phyloP scores from a whole-genome alignment of 2,329 filamentous ascomycete genomes.

The Claviceps digitariae region DNA sequence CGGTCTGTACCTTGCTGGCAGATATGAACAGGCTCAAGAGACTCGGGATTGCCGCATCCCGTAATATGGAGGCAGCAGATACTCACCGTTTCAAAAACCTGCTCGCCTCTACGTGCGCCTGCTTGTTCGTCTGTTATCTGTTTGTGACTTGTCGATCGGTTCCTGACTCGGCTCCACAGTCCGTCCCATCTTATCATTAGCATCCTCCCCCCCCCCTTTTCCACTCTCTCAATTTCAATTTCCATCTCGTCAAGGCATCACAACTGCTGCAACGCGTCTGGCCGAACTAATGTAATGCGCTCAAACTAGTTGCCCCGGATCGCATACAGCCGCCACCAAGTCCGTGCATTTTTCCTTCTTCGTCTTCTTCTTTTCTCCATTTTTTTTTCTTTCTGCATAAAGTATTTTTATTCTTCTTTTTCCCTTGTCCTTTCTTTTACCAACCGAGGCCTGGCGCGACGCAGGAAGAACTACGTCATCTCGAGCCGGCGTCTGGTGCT shows the following conservation, averaged over 20 bases:
- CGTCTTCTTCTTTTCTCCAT: neutral
- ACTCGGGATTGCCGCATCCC: too few relatives aligned
- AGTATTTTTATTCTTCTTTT: neutral
- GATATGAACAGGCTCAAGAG: too few relatives aligned
- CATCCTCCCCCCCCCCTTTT: neutral
- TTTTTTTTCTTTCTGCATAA: neutral
- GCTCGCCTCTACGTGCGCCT: too few relatives aligned
- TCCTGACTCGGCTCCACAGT: neutral
- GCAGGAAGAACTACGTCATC: too few relatives aligned
- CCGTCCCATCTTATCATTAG: neutral
- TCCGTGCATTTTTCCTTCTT: neutral
- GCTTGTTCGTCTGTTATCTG: neutral
- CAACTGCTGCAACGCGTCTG: constrained; percentile 12
- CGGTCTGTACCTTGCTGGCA: too few relatives aligned
- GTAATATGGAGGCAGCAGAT: too few relatives aligned
- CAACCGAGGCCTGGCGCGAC: too few relatives aligned
- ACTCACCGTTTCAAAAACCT: too few relatives aligned
- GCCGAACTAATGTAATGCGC: too few relatives aligned
- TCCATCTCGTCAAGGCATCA: neutral
- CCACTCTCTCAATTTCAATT: neutral
- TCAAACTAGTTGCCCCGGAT: too few relatives aligned
- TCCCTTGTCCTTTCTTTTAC: neutral
- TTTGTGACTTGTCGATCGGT: neutral
- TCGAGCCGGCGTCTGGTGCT: too few relatives aligned
- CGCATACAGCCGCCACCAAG: neutral